A percentile compares a stretch with the other conserved stretches of the same genome.
Evolutionary conservation across 2,329 filamentous ascomycete species (phyloP).

Genomic region (Onygenales sp.): DNA sequence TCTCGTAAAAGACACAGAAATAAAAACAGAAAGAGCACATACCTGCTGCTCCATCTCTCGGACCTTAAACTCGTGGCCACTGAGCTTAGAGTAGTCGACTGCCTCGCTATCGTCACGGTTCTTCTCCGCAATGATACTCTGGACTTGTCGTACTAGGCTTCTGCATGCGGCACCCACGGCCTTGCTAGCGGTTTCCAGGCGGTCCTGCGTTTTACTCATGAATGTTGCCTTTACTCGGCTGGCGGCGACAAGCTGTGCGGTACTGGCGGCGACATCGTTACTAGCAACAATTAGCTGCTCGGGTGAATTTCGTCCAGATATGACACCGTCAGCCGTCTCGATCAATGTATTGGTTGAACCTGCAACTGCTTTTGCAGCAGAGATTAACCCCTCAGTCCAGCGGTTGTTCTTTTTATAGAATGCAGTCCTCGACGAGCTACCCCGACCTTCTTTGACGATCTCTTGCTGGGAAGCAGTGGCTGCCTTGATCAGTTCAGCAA

Average conservation of each 20-base stretch:
- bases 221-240: slow-evolving; percentile 94
- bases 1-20: neutral
- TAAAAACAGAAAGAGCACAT: slow-evolving; percentile 26
- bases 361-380: slow-evolving; percentile 91
- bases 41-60: slow-evolving; percentile 99
- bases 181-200: slow-evolving; percentile 81
- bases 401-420: slow-evolving; percentile 99
- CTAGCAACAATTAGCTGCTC: slow-evolving; percentile 97
- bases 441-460: slow-evolving; percentile 87
- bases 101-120: slow-evolving; percentile 66
- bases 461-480: slow-evolving; percentile 89
- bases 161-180: slow-evolving; percentile 85
- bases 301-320: slow-evolving; percentile 81
- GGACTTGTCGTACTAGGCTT: slow-evolving; percentile 81
- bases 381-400: slow-evolving; percentile 97
- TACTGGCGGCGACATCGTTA: slow-evolving; percentile 92
- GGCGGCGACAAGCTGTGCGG: slow-evolving; percentile 90
- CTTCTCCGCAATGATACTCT: slow-evolving; percentile 83
- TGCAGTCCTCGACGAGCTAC: slow-evolving; percentile 75
- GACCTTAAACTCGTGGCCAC: slow-evolving; percentile 95
- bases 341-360: slow-evolving; percentile 91
- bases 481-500: slow-evolving; percentile 88
- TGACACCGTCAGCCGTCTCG: slow-evolving; percentile 92
- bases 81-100: slow-evolving; percentile 80
- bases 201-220: slow-evolving; percentile 95